Evolutionary conservation across 2,329 filamentous ascomycete genomes (phyloP), one percentile per base, ranked within the genome.

Genomic region (Alternaria conjuncta): DNA sequence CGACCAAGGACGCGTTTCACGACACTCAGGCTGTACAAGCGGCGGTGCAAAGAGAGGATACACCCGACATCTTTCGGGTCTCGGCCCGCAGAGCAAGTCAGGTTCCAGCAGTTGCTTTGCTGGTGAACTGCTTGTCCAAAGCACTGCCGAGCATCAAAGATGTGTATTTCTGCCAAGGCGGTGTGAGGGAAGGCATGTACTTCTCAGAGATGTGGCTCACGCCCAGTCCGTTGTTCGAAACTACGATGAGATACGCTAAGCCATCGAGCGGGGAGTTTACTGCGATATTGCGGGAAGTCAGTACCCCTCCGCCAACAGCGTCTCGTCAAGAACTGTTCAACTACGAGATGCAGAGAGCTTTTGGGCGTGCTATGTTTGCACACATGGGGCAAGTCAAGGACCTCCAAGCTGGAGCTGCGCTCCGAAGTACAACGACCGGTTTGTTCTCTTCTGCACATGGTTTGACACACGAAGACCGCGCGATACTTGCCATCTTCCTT

Each of bases 121-220:
- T 97, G 5, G 88, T 97, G n/a, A 88, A 90, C 30, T 90, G 92
- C 18, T 86, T 97, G 15, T 84, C 90, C 30, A 83, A 87, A 44
- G 87, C 89, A 1, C 85, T 97, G 3, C 92, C 92, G 5, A 85
- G 85, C 46, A 90, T 97, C 69, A 87, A 53, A 8, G 66, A 88
- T 46, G 92, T 94, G 3, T 90, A 90, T 1, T 97, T 97, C 80
- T 96, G 93, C 75, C 90, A 93, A 71, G 93, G 94, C 20, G 94
- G 94, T 8, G 94, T 97, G 65, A 86, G 94, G 44, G 94, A 97
- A 79, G 94, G 94, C 0, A 89, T 89, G 46, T 82, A 97, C 43
- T 93, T 93, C 81, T 88, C 92, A 79, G 89, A 86, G 64, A 85
- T 97, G 11, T 88, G 11, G 86, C 88, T 0, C n/a, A 41, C 36